Base-by-base conservation (phyloP, 2,329 filamentous ascomycete genomes). In the Epichloe gansuensis region DNA sequence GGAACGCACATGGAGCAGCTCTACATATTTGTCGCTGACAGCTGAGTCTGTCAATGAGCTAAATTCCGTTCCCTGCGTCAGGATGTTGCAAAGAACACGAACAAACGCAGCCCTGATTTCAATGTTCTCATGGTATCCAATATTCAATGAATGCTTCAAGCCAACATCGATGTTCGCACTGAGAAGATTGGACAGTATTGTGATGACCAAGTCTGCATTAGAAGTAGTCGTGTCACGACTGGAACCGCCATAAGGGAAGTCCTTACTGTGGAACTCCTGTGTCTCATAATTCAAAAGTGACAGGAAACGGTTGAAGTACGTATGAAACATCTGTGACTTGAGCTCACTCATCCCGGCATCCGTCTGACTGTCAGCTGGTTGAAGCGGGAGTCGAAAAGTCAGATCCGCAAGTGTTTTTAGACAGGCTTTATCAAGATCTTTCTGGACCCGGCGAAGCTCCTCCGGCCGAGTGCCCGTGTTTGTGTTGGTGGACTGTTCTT, bases 151-250 rank as follows among this genome's bases (percentile, higher is more conserved):
- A 62, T 85, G 81, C 61, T 86, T 86, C 47, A 86, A 67, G 3
- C 83, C 83, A 39, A 86, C 82, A 58, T 86, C 83, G 35, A 86
- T 84, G 57, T 86, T 86, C 3, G 83, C 82, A 60, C 82, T 85
- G 7, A 86, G 68, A 1, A 86, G 72, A 57, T 86, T 86, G 1
- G 82, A 86, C 12, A 86, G 67, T 13, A 85, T 84, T 11, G 75
- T 80, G 56, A 86, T 86, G 4, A 82, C 78, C 35, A 86, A 70
- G 55, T 85, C 82, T 4, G 81, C 76, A 35, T 75, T 76, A 1
- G 77, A 76, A 13, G 73, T 67, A 12, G 70, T 65, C 48, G 83
- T 81, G 42, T 83, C 80, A 46, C 75, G 73, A 39, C 65, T 62
- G 2, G 67, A 57, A 4, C 69, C 60, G n/a, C 68, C 62, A 11